These are phyloP conservation scores for Fusarium irregulare DNA, from an alignment of 2,329 filamentous ascomycete genomes.

Conservation along the genomic window DNA sequence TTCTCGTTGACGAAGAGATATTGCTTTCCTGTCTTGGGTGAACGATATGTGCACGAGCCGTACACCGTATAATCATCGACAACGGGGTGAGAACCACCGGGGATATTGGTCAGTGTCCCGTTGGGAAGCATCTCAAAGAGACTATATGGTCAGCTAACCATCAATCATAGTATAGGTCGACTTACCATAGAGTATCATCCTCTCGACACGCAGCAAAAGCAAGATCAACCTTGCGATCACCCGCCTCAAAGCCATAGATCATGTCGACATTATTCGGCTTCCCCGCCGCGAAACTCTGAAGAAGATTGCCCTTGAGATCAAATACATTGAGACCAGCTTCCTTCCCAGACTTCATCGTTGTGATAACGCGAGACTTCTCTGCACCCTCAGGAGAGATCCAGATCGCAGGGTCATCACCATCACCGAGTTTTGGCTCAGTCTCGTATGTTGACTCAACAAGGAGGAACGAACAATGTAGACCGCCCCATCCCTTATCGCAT, in stretches of 20 bases:
- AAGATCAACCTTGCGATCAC: conserved; percentile 58
- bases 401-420: conserved; percentile 61
- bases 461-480: conserved; percentile 59
- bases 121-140: conserved; percentile 62
- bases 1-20: conserved; percentile 68
- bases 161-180: fast-evolving
- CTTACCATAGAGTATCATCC: conserved; percentile 65
- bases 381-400: conserved; percentile 58
- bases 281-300: conserved; percentile 58
- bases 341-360: conserved; percentile 62
- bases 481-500: conserved; percentile 58
- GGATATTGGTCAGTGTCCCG: conserved; percentile 56
- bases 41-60: conserved; percentile 64
- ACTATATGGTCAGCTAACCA: conserved; percentile 46
- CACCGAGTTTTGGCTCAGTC: conserved; percentile 57
- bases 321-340: conserved; percentile 63
- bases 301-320: conserved; percentile 59
- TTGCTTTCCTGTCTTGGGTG: conserved; percentile 58
- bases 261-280: conserved; percentile 67
- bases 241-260: conserved; percentile 61
- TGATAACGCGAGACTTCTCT: conserved; percentile 61
- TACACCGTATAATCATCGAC: conserved; percentile 60
- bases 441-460: conserved; percentile 55
- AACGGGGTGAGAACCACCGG: conserved; percentile 60
- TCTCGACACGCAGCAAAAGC: conserved; percentile 62